Evolutionary conservation across 768 basidiomycete species (phyloP), one percentile per base, ranked within the genome.

Genomic region (Rhizopogon vinicolor): DNA sequence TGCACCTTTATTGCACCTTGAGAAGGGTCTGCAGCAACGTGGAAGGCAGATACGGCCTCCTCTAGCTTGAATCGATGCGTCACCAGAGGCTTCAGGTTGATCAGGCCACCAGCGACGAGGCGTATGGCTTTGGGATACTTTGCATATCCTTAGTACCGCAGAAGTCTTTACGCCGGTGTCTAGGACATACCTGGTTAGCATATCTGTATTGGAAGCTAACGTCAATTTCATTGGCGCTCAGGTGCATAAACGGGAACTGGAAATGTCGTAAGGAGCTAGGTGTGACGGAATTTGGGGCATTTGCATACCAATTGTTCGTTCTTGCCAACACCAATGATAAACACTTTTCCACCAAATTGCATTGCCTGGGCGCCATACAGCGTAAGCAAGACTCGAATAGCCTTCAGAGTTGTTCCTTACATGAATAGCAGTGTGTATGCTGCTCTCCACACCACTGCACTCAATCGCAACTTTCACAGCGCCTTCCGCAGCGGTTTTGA

Each of bases 111-210:
- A 41, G 87, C 84, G n/a, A 95, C 79, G 8, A 94, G 83, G 4
- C 86, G 80, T 55, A 95, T 82, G 2, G 93, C 93, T 63, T 88
- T 90, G 9, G 91, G 91, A 70, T 93, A 95, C 76, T 86, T 40
- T 25, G 41, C 5, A 35, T 5, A 41, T 35, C 14, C 8, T 18
- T 3, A 51, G 39, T 5, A 49, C 59, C 1, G 60, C 33, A 3
- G 41, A 22, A n/a, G 3, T 40, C 19, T 7, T 28, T 31, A 18
- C 25, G 18, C 16, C 31, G 13, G 2, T 3, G 22, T 12, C 18
- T 10, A 22, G 10, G 22, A 19, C 54, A 40, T 58, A 77, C 80
- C 67, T 85, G 84, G 62, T 84, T 86, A 25, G 82, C 80, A 58
- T 87, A 87, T 25, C 85, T 82, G 64, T 85, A 87, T 67, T 83